These are phyloP conservation scores for Panicum miliaceum DNA, from an alignment of 176 grass and related monocot genomes.

Conservation along the genomic window DNA sequence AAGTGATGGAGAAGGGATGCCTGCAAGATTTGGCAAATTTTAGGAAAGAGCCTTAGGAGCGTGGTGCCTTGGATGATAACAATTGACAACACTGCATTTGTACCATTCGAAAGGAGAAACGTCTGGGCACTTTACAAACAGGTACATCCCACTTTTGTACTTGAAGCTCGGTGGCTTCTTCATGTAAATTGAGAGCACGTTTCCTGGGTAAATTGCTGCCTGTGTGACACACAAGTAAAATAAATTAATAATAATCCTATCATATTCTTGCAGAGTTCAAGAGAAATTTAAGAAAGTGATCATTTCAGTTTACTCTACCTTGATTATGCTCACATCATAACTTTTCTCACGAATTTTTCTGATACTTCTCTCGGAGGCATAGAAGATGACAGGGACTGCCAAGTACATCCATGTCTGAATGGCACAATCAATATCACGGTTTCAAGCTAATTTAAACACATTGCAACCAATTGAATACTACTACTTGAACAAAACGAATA, in stretches of 20 bases:
- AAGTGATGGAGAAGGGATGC: constrained; percentile 99
- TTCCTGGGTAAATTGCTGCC: constrained; percentile 98
- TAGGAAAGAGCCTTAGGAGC: constrained; percentile 8
- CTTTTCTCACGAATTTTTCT: constrained; percentile 75
- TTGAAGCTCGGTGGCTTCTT: constrained; percentile 84
- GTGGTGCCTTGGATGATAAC: constrained; percentile 1
- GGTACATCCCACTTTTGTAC: constrained; percentile 98
- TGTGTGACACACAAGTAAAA: constrained; percentile 39
- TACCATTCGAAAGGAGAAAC: constrained; percentile 97
- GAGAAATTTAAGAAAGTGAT: not conserved
- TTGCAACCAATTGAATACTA: not conserved
- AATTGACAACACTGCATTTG: not conserved
- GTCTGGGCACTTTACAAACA: constrained; percentile 97
- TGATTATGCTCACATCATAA: constrained; percentile 69
- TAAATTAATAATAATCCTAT: not conserved
- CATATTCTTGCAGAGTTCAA: not conserved
- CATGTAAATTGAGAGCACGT: constrained; percentile 90
- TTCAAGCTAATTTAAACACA: constrained; percentile 9
- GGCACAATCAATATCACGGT: not conserved
- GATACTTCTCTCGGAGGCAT: constrained; percentile 76
- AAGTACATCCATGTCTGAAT: constrained; percentile 97
- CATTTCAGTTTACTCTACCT: constrained; percentile 54
- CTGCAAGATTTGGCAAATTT: constrained; percentile 44
- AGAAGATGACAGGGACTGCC: constrained; percentile 78
- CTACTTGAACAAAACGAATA: not conserved